phyloP scores from a whole-genome alignment of 1,284 basidiomycete genomes.

The Neonothopanus nambi region DNA sequence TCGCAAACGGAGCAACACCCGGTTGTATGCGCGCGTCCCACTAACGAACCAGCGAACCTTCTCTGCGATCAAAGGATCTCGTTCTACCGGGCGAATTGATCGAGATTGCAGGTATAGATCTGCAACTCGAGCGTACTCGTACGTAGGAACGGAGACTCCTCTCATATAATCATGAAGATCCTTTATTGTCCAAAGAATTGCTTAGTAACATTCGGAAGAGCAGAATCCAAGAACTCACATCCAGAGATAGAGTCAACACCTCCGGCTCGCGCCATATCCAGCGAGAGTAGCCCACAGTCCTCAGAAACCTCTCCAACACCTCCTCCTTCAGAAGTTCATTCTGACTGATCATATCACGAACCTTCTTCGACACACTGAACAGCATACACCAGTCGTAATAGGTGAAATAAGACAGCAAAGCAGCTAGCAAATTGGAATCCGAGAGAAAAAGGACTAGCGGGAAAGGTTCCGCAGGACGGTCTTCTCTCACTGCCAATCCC shows the following conservation, averaged over 20 bases:
- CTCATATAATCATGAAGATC: slow-evolving; percentile 78
- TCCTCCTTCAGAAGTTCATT: slow-evolving; percentile 55
- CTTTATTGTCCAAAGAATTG: slow-evolving; percentile 32
- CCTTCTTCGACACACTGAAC: slow-evolving; percentile 51
- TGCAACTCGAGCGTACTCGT: slow-evolving; percentile 66
- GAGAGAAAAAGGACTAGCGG: slow-evolving; percentile 52
- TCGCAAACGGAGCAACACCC: slow-evolving; percentile 71
- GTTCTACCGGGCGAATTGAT: slow-evolving; percentile 36
- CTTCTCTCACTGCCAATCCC: slow-evolving; percentile 25
- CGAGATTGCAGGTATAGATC: slow-evolving; percentile 51
- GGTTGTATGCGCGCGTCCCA: slow-evolving; percentile 68
- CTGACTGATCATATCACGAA: slow-evolving; percentile 49
- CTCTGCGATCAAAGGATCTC: slow-evolving; percentile 38
- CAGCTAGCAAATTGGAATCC: slow-evolving; percentile 47
- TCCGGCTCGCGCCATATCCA: slow-evolving; percentile 68
- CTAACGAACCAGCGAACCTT: slow-evolving; percentile 51
- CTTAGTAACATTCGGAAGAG: slow-evolving; percentile 35
- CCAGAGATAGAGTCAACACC: slow-evolving; percentile 57
- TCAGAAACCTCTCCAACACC: slow-evolving; percentile 65
- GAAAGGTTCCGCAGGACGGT: slow-evolving; percentile 33
- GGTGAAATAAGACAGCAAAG: slow-evolving; percentile 55
- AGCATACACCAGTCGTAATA: slow-evolving; percentile 70
- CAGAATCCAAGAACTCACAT: slow-evolving; percentile 57
- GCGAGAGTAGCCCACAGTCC: slow-evolving; percentile 65
- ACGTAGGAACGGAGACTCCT: slow-evolving; percentile 70